These are phyloP conservation scores for Pestalotiopsis fici DNA, from an alignment of 2,329 filamentous ascomycete species.

Conservation along the genomic window DNA sequence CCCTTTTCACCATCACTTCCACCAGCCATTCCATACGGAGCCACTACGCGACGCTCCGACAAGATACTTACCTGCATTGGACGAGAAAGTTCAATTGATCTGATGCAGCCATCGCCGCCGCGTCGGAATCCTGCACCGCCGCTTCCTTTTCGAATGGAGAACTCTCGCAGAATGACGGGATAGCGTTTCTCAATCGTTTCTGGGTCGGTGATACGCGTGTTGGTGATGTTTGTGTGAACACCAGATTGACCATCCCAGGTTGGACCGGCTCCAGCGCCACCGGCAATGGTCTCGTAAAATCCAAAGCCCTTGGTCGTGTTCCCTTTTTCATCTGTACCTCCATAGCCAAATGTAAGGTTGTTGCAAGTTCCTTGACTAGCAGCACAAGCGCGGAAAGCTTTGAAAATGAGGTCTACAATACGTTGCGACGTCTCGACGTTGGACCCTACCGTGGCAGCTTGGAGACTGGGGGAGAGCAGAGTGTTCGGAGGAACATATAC, in stretches of 20 bases:
- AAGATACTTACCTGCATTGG: slow-evolving; percentile 71
- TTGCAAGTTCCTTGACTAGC: slow-evolving; percentile 34
- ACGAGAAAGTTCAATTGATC: slow-evolving; percentile 72
- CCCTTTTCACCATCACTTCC: slow-evolving; percentile 67
- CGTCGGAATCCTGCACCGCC: slow-evolving; percentile 59
- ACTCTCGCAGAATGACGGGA: slow-evolving; percentile 66
- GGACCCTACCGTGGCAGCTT: slow-evolving; percentile 16
- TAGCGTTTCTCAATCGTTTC: slow-evolving; percentile 73
- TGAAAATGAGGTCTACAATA: slow-evolving; percentile 11
- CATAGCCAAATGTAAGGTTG: slow-evolving; percentile 59
- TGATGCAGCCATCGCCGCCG: slow-evolving; percentile 67
- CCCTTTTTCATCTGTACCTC: slow-evolving; percentile 17
- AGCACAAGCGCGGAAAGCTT: slow-evolving; percentile 17
- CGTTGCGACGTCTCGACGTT: slow-evolving; percentile 15
- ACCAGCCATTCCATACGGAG: slow-evolving; percentile 71
- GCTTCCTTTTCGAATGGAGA: slow-evolving; percentile 57
- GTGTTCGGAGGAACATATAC: slow-evolving; percentile 20
- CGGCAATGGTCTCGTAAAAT: slow-evolving; percentile 76
- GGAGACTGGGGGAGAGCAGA: slow-evolving; percentile 28
- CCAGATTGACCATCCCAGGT: slow-evolving; percentile 67
- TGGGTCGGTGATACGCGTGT: slow-evolving; percentile 71
- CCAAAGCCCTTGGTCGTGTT: slow-evolving; percentile 56
- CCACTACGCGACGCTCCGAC: slow-evolving; percentile 67
- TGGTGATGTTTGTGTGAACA: slow-evolving; percentile 75
- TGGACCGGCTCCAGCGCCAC: slow-evolving; percentile 66